These are phyloP conservation scores for Suillus tomentosus DNA, from an alignment of 768 basidiomycete species.

Conservation along the genomic window DNA sequence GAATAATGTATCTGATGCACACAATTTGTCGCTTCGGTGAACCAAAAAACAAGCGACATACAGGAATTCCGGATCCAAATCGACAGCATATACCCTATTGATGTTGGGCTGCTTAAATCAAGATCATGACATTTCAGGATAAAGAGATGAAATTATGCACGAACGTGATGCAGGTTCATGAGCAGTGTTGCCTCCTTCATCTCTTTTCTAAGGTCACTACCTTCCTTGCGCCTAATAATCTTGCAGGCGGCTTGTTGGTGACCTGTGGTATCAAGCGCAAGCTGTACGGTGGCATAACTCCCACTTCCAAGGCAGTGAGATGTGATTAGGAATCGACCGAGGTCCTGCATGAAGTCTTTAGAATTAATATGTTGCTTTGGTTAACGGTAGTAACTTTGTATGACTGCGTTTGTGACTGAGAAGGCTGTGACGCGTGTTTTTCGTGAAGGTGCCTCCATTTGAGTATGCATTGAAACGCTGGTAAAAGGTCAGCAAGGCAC, in stretches of 20 bases:
- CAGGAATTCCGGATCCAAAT: constrained; percentile 63
- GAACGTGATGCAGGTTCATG: constrained; percentile 69
- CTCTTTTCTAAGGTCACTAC: constrained; percentile 43
- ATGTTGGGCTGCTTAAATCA: constrained; percentile 66
- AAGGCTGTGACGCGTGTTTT: constrained; percentile 57
- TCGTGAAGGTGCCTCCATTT: constrained; percentile 50
- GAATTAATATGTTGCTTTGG: background rate
- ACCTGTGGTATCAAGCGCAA: constrained; percentile 65
- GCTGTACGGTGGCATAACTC: constrained; percentile 80
- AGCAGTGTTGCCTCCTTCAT: constrained; percentile 82
- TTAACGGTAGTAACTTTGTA: constrained; percentile 47
- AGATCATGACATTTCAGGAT: constrained; percentile 8
- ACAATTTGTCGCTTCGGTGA: background rate
- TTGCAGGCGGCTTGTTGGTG: constrained; percentile 84
- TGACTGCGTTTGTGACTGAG: constrained; percentile 53
- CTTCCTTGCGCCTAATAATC: constrained; percentile 66
- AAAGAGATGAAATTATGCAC: constrained; percentile 19
- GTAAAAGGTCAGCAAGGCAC: background rate
- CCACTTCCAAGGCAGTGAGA: constrained; percentile 80
- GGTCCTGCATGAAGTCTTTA: constrained; percentile 39
- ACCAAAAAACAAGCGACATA: constrained; percentile 28
- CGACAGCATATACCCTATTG: constrained; percentile 73
- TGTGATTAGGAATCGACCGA: constrained; percentile 73
- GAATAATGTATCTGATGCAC: constrained; percentile 68
- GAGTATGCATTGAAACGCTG: constrained; percentile 71